Evolutionary conservation across 2,329 filamentous ascomycete genomes (phyloP).

Genomic region (Neonectria sp.): DNA sequence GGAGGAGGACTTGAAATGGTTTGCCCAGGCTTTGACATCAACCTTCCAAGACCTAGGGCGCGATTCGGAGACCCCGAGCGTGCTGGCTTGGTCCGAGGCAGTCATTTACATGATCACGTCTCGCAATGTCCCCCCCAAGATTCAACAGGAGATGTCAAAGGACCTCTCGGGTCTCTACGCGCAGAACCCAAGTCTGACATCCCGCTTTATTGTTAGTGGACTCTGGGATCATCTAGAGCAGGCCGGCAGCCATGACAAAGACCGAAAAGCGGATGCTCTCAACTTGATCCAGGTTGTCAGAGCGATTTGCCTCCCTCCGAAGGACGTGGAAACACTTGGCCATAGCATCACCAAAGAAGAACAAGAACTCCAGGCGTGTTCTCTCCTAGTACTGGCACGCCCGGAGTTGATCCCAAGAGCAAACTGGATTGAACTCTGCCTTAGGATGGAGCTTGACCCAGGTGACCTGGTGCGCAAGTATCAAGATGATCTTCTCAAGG

Average conservation of each 20-base stretch:
- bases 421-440: constrained; percentile 91
- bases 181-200: constrained; percentile 70
- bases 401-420: constrained; percentile 82
- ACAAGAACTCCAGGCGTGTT: constrained; percentile 80
- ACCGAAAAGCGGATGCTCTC: constrained; percentile 77
- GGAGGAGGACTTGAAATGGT: constrained; percentile 85
- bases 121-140: constrained; percentile 69
- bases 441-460: constrained; percentile 86
- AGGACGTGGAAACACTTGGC: constrained; percentile 63
- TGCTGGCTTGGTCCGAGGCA: constrained; percentile 84
- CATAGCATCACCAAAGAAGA: constrained; percentile 61
- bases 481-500: constrained; percentile 75
- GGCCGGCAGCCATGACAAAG: constrained; percentile 81
- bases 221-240: constrained; percentile 86
- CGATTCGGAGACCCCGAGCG: constrained; percentile 63
- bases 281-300: constrained; percentile 75
- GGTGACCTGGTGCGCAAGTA: constrained; percentile 80
- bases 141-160: constrained; percentile 75
- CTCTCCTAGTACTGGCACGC: constrained; percentile 83
- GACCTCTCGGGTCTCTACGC: constrained; percentile 77
- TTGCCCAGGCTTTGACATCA: constrained; percentile 77
- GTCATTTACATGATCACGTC: constrained; percentile 85
- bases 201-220: constrained; percentile 76
- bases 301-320: constrained; percentile 73
- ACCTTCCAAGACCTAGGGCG: constrained; percentile 70